A percentile compares a stretch with the other conserved stretches of the same genome.
Evolutionary conservation across 176 grass and related monocot species (phyloP).

Genomic region (Musa itinerans): DNA sequence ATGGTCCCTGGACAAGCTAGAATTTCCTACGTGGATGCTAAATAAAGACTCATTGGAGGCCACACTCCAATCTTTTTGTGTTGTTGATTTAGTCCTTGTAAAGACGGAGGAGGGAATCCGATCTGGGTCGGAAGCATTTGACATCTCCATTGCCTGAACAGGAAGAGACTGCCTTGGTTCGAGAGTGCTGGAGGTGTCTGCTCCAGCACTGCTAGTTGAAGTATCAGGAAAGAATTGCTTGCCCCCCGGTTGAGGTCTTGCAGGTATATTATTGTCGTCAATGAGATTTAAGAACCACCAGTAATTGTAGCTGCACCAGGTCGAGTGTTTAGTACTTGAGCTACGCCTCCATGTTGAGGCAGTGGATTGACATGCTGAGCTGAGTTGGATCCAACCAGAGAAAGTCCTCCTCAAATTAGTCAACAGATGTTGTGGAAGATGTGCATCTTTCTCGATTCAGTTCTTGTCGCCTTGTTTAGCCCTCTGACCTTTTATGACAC

Average conservation of each 20-base stretch:
- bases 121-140: constrained; percentile 38
- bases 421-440: constrained; percentile 29
- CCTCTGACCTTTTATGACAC: no score
- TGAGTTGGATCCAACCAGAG: constrained; percentile 33
- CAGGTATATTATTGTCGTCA: neutral
- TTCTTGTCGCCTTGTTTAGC: no score
- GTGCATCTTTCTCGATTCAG: no score
- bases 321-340: constrained; percentile 2
- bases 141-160: constrained; percentile 31
- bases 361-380: constrained; percentile 9
- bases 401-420: constrained; percentile 37
- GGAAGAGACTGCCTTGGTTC: constrained; percentile 23
- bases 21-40: constrained; percentile 53
- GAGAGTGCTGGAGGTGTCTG: neutral
- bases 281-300: neutral
- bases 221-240: neutral
- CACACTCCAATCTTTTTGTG: constrained; percentile 55
- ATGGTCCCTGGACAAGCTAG: constrained; percentile 47
- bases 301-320: neutral
- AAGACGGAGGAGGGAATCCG: constrained; percentile 57
- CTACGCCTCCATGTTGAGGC: neutral
- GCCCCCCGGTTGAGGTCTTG: neutral
- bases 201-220: neutral
- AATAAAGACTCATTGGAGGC: constrained; percentile 81
- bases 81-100: constrained; percentile 23